Percentiles rank a stretch among this genome's conserved stretches.
phyloP scores from a whole-genome alignment of 257 asterid genomes.

The Misopates orontium region DNA sequence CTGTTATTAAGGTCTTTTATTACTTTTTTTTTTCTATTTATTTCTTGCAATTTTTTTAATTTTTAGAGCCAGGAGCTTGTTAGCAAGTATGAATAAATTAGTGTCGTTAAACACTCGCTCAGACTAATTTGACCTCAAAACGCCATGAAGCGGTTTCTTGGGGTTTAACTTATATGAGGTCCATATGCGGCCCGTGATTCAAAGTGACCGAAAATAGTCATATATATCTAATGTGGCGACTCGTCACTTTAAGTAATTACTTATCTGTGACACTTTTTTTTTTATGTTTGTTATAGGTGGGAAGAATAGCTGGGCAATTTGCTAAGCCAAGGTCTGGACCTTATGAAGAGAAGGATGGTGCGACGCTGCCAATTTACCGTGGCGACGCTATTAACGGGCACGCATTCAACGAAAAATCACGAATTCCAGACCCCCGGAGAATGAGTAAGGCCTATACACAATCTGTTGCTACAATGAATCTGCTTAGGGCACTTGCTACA shows the following conservation, averaged over 20 bases:
- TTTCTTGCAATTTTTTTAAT: too few relatives aligned
- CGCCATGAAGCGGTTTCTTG: too few relatives aligned
- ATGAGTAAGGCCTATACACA: conserved; percentile 64
- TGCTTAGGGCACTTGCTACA: conserved; percentile 65
- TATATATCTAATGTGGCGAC: too few relatives aligned
- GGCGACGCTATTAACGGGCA: conserved; percentile 67
- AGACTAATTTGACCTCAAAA: too few relatives aligned
- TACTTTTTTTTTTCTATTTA: neutral
- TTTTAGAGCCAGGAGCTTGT: neutral
- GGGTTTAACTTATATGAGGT: too few relatives aligned
- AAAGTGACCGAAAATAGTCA: too few relatives aligned
- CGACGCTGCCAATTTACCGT: conserved; percentile 68
- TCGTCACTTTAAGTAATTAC: too few relatives aligned
- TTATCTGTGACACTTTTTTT: too few relatives aligned
- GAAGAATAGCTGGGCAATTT: conserved; percentile 75
- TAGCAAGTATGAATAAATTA: neutral
- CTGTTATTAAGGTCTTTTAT: conserved; percentile 59
- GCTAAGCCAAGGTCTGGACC: conserved; percentile 67
- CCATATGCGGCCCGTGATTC: too few relatives aligned
- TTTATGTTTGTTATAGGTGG: conserved; percentile 46
- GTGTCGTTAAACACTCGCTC: too few relatives aligned
- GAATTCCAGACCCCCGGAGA: conserved; percentile 60
- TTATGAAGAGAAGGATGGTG: conserved; percentile 62
- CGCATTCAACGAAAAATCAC: conserved; percentile 55
- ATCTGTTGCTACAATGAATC: conserved; percentile 63